Percentiles rank a stretch among this genome's conserved stretches.
Evolutionary conservation across 2,329 filamentous ascomycete species (phyloP).

Genomic region (Trichophyton benhamiae): DNA sequence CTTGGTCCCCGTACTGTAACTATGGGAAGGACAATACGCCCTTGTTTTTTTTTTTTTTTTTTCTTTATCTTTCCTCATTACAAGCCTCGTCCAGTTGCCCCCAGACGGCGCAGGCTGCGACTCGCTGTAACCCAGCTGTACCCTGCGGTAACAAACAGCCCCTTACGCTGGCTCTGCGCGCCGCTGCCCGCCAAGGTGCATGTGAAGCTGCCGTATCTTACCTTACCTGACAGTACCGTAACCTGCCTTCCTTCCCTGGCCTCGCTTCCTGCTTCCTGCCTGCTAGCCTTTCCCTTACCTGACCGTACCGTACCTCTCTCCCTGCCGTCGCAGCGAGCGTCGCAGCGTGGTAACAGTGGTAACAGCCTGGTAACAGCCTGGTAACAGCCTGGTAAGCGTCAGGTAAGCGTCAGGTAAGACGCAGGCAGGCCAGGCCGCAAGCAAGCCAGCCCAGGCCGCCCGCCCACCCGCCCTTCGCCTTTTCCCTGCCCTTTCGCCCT

Average conservation of each 20-base stretch:
- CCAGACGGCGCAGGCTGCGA: neutral
- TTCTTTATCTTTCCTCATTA: neutral
- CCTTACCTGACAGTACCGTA: neutral
- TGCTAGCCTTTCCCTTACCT: too few species aligned
- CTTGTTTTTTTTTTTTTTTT: too few species aligned
- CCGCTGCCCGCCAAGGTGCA: neutral
- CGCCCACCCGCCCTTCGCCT: neutral
- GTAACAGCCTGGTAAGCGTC: neutral
- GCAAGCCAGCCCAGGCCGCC: neutral
- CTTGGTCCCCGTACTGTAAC: too few species aligned
- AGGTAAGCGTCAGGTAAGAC: neutral
- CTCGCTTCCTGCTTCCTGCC: too few species aligned
- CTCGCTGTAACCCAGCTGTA: neutral
- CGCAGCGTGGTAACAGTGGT: too few species aligned
- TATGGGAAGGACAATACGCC: too few species aligned
- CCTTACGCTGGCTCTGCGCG: neutral
- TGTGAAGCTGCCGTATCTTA: neutral
- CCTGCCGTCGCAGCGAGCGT: too few species aligned
- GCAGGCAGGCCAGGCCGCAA: neutral
- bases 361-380: too few species aligned
- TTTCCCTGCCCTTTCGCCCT: constrained; percentile 8
- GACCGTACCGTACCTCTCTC: too few species aligned
- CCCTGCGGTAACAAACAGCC: neutral
- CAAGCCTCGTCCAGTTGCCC: neutral
- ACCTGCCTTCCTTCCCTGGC: neutral